Base-by-base conservation (phyloP, 2,329 filamentous ascomycete species). In the Colletotrichum gigasporum region DNA sequence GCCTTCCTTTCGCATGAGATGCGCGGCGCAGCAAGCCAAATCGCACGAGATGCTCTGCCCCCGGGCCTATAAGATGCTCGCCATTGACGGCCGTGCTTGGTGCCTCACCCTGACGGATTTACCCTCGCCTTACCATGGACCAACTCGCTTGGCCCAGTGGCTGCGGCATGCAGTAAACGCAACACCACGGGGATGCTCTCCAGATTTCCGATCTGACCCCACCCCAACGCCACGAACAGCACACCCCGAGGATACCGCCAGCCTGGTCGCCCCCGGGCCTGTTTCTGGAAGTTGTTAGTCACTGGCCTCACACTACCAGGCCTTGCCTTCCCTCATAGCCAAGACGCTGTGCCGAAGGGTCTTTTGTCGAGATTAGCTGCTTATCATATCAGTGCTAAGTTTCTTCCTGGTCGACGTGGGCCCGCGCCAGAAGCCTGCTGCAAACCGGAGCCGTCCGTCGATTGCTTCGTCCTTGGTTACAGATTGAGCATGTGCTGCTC, bases 101-200 rank as follows among this genome's bases (percentile, higher is more conserved):
- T 60, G 35, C 47, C 28, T 50, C 20, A 44, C 50, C n/a, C 56
- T 44, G 28, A 22, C 35, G 28, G 41, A 6, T 48, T 45, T 26
- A 34, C 30, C 26, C 41, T 61, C 48, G 14, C 41, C 41, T n/a
- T 39, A 30, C 5, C 24, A 26, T 65, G 32, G 18, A 34, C 28
- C 42, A 41, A 41, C 28, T 24, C n/a, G n/a, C 42, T 22, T 51
- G 32, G 18, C 34, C 26, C n/a, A n/a, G n/a, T 53, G 51, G 11
- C 35, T 14, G 37, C 26, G 18, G 35, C 26, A 22, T 54, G 51
- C 41, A 35, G 10, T 12, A 22, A 39, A 55, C 48, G 41, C 62
- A 65, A 51, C 62, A 62, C 61, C 48, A 54, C 16, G 22, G 44
- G 26, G 60, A 53, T 61, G 41, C 48, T 55, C 62, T 64, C 56